phyloP scores from a whole-genome alignment of 768 basidiomycete species.

The Tricholoma saponaceum region DNA sequence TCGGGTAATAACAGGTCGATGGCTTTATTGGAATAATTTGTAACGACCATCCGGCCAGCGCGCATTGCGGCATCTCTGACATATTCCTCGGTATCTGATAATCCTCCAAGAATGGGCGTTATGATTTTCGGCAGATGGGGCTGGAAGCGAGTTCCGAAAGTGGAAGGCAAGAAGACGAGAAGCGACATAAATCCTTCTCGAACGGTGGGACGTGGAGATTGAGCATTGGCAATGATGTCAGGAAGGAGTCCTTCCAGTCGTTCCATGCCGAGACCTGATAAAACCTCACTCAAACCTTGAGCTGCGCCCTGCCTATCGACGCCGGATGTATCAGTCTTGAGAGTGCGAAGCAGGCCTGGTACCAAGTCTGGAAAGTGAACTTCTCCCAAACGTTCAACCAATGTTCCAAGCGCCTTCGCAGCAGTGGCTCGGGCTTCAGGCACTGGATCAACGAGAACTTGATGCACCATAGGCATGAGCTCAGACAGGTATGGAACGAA shows the following conservation, averaged over 20 bases:
- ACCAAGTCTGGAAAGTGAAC: slow-evolving; percentile 94
- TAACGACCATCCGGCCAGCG: slow-evolving; percentile 97
- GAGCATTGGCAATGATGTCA: slow-evolving; percentile 88
- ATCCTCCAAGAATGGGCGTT: slow-evolving; percentile 83
- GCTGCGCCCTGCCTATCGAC: slow-evolving; percentile 98
- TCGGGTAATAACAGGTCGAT: slow-evolving; percentile 93
- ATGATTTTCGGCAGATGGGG: slow-evolving; percentile 96
- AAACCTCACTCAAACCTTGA: slow-evolving; percentile 92
- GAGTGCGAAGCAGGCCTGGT: slow-evolving; percentile 77
- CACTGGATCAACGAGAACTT: slow-evolving; percentile 93
- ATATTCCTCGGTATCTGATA: slow-evolving; percentile 91
- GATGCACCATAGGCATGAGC: slow-evolving; percentile 86
- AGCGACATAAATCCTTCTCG: slow-evolving; percentile 99
- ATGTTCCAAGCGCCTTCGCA: slow-evolving; percentile 91
- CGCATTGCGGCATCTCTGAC: slow-evolving; percentile 98
- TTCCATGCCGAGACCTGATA: slow-evolving; percentile 97
- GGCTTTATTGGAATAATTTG: slow-evolving; percentile 87
- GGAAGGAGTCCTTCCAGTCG: slow-evolving; percentile 91
- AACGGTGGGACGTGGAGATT: slow-evolving; percentile 85
- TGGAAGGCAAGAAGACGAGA: slow-evolving; percentile 91
- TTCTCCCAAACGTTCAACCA: slow-evolving; percentile 97
- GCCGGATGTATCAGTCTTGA: slow-evolving; percentile 90
- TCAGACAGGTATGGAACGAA: slow-evolving; percentile 92
- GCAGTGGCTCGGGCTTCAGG: slow-evolving; percentile 97
- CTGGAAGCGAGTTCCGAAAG: slow-evolving; percentile 94